Percentiles rank a stretch among this genome's conserved stretches.
These are phyloP conservation scores for Scheffersomyces titani DNA, from an alignment of 1,139 yeast species.

Conservation along the genomic window DNA sequence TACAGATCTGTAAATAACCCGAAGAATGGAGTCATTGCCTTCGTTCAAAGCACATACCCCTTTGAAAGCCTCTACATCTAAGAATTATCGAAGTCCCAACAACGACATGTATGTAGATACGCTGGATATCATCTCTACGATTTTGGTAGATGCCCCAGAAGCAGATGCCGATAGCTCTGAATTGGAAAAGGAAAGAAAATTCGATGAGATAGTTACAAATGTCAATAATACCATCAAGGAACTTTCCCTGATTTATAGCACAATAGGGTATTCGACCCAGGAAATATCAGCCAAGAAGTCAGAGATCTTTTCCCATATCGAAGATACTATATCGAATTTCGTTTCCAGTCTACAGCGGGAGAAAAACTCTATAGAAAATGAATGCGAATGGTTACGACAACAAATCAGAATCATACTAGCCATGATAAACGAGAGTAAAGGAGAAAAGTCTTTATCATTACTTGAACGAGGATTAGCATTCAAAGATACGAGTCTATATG, in stretches of 20 bases:
- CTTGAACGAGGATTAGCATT: slow-evolving; percentile 37
- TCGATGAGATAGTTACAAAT: slow-evolving; percentile 12
- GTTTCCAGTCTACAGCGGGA: slow-evolving; percentile 36
- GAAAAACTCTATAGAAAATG: slow-evolving; percentile 40
- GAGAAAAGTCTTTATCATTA: slow-evolving; percentile 25
- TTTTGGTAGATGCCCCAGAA: slow-evolving; percentile 3
- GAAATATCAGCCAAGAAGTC: slow-evolving; percentile 38
- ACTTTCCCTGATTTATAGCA: slow-evolving; percentile 32
- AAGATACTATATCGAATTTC: slow-evolving; percentile 39
- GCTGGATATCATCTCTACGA: slow-evolving; percentile 11
- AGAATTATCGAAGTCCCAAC: neutral
- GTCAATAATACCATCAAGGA: slow-evolving; percentile 37
- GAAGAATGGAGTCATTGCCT: neutral
- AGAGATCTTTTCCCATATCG: slow-evolving; percentile 42
- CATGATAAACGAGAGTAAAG: slow-evolving; percentile 40
- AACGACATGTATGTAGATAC: slow-evolving; percentile 6
- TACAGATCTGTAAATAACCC: neutral
- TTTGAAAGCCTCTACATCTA: neutral
- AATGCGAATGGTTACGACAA: slow-evolving; percentile 51
- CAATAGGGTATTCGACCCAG: slow-evolving; percentile 39
- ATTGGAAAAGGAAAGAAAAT: slow-evolving; percentile 1
- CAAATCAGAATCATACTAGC: slow-evolving; percentile 43
- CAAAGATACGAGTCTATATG: slow-evolving; percentile 24
- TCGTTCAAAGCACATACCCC: neutral
- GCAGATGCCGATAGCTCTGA: slow-evolving; percentile 1